Evolutionary conservation across 2,329 filamentous ascomycete species (phyloP).

Genomic region (Stachybotrys chlorohalonatus): DNA sequence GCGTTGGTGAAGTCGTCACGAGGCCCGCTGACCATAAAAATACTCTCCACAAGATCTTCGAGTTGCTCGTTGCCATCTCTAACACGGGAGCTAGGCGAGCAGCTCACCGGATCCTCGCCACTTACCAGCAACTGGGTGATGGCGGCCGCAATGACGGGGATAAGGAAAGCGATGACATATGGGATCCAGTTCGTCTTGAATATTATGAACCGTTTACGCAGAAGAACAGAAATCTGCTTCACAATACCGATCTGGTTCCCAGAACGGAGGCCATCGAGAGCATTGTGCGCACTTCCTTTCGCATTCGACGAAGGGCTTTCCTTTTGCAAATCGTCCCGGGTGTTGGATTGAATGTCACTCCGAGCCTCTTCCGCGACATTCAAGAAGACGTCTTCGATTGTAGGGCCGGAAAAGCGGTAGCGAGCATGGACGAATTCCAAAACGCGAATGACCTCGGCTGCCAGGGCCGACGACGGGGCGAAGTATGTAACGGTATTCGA

Average conservation of each 20-base stretch:
- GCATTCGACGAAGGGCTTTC: constrained; percentile 2
- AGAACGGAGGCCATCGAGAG: constrained; percentile 27
- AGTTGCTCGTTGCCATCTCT: constrained; percentile 6
- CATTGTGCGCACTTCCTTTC: neutral
- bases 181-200: constrained; percentile 50
- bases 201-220: constrained; percentile 57
- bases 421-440: constrained; percentile 56
- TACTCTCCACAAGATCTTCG: constrained; percentile 9
- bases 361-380: constrained; percentile 46
- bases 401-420: constrained; percentile 60
- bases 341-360: constrained; percentile 1
- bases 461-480: constrained; percentile 55
- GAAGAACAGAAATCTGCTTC: constrained; percentile 52
- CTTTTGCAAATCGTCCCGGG: neutral
- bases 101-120: constrained; percentile 38
- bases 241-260: constrained; percentile 49
- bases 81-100: constrained; percentile 21
- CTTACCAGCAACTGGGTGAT: constrained; percentile 65
- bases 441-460: constrained; percentile 57
- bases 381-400: constrained; percentile 65
- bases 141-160: constrained; percentile 67
- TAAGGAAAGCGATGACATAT: constrained; percentile 60
- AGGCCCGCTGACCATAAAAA: constrained; percentile 13
- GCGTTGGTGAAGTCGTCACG: constrained; percentile 7
- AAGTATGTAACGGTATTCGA: constrained; percentile 64